phyloP scores from a whole-genome alignment of 2,329 filamentous ascomycete species.

The Fonsecaea nubica region DNA sequence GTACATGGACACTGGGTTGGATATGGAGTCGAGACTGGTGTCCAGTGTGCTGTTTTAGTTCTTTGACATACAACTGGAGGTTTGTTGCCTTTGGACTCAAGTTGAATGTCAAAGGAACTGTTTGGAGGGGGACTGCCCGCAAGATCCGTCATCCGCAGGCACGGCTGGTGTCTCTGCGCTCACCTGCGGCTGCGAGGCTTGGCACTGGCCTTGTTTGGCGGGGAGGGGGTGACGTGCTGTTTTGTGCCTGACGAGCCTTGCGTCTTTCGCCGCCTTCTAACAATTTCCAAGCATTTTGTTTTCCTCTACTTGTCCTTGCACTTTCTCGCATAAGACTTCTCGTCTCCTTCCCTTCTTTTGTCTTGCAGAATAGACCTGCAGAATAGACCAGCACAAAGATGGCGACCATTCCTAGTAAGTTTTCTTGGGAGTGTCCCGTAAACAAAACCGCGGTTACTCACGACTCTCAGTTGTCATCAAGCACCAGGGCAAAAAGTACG shows the following conservation, averaged over 20 bases:
- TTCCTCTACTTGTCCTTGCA: constrained; percentile 8
- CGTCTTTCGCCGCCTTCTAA: constrained; percentile 19
- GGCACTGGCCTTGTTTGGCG: constrained; percentile 6
- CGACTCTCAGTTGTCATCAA: constrained; percentile 77
- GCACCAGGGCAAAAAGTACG: constrained; percentile 92
- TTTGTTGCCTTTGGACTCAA: background rate
- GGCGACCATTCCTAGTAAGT: constrained; percentile 63
- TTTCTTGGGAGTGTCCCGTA: background rate
- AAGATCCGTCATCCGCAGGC: constrained; percentile 19
- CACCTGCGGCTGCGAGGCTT: constrained; percentile 15
- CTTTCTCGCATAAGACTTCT: background rate
- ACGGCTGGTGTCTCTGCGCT: constrained; percentile 10
- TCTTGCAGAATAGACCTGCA: constrained; percentile 33
- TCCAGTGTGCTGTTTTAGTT: background rate
- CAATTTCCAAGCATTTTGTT: constrained; percentile 27
- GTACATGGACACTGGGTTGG: constrained; percentile 21
- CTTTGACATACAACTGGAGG: background rate
- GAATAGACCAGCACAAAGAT: constrained; percentile 49
- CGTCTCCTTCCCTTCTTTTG: background rate
- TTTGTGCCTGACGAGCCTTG: constrained; percentile 22
- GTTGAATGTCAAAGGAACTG: background rate
- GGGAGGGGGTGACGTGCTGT: constrained; percentile 19
- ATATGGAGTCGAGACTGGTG: background rate
- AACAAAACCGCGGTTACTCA: constrained; percentile 15
- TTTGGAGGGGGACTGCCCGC: constrained; percentile 11